phyloP scores from a whole-genome alignment of 805 yeast genomes.

The Wickerhamomyces alni region DNA sequence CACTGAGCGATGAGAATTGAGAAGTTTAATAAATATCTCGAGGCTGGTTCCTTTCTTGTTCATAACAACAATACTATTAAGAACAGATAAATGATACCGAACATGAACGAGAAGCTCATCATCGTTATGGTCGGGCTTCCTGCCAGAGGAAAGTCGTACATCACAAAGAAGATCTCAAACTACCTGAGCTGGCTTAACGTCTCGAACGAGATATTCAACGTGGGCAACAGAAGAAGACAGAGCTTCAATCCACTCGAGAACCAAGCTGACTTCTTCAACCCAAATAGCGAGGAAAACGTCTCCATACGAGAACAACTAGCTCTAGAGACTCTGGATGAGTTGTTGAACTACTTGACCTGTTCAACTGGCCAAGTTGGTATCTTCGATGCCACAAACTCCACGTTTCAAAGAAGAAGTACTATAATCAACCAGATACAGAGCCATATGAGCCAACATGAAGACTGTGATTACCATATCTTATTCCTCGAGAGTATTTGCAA shows the following conservation, averaged over 20 bases:
- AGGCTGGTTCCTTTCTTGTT: no score
- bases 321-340: slow-evolving; percentile 35
- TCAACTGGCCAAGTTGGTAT: slow-evolving; percentile 39
- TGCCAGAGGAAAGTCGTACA: slow-evolving; percentile 67
- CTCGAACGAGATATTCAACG: slow-evolving; percentile 59
- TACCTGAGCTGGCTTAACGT: slow-evolving; percentile 63
- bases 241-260: slow-evolving; percentile 6
- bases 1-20: no score
- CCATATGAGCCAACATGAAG: slow-evolving; percentile 32
- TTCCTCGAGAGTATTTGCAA: slow-evolving; percentile 34
- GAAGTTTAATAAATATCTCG: no score
- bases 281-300: slow-evolving; percentile 28
- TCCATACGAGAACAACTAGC: slow-evolving; percentile 40
- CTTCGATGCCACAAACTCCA: slow-evolving; percentile 49
- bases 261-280: slow-evolving; percentile 32
- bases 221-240: slow-evolving; percentile 56
- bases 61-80: no score
- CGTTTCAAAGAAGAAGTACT: slow-evolving; percentile 35
- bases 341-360: slow-evolving; percentile 26
- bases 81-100: background rate
- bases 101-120: slow-evolving; percentile 36
- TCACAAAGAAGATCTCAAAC: slow-evolving; percentile 56
- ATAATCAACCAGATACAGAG: slow-evolving; percentile 30
- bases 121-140: slow-evolving; percentile 73
- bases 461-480: slow-evolving; percentile 30